Evolutionary conservation across 2,329 filamentous ascomycete genomes (phyloP).

Genomic region (Alternaria metachromatica): DNA sequence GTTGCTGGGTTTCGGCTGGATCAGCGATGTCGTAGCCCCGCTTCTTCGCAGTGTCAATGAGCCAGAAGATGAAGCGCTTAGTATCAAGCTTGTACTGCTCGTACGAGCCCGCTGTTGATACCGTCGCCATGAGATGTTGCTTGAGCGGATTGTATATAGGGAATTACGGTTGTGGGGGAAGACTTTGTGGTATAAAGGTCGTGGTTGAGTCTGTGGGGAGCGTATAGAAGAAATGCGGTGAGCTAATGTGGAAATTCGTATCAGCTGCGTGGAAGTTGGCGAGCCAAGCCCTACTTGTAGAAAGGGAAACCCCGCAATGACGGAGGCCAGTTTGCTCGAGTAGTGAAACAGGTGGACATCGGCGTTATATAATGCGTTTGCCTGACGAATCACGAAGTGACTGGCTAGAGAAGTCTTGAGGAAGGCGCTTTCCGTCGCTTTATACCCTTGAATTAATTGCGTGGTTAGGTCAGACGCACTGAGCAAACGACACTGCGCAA

Average conservation of each 20-base stretch:
- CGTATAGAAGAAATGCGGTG: not conserved
- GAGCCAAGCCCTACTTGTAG: not conserved
- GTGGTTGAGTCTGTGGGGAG: not conserved
- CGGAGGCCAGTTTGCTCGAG: not conserved
- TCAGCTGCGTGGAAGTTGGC: not conserved
- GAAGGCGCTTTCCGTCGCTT: not conserved
- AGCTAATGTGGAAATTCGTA: not conserved
- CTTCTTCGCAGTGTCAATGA: not conserved
- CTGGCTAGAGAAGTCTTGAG: not conserved
- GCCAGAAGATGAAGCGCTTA: not conserved
- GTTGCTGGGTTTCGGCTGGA: not conserved
- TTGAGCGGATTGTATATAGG: not conserved
- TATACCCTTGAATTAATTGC: not conserved
- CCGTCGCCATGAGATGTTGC: not conserved
- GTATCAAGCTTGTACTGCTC: constrained; percentile 2
- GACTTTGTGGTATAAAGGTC: not conserved
- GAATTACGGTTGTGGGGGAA: not conserved
- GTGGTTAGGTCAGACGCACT: not conserved
- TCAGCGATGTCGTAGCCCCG: not conserved
- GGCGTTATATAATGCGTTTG: not conserved
- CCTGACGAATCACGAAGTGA: not conserved
- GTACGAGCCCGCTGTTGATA: not conserved
- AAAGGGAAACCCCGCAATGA: not conserved
- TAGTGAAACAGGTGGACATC: not conserved
- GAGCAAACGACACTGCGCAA: not conserved